Conservation (phyloP, 768 basidiomycete species). For the Tulasnella sp. region DNA sequence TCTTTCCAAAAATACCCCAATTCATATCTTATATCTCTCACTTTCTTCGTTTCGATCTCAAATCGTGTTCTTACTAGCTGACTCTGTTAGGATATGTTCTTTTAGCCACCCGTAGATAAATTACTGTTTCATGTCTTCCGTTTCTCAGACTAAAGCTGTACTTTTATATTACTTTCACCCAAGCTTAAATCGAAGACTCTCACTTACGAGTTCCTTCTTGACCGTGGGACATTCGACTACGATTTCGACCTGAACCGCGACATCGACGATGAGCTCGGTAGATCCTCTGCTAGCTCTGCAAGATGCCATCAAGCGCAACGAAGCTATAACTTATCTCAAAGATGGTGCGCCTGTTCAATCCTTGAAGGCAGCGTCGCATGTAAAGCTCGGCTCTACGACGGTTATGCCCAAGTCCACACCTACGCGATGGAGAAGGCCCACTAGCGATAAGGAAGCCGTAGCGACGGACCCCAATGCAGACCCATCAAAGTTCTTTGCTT, state of each 20-base stretch:
- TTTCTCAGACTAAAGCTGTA: neutral
- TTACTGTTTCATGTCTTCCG: neutral
- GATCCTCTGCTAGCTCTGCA: constrained; percentile 53
- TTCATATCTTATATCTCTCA: constrained; percentile 10
- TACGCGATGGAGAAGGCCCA: constrained; percentile 75
- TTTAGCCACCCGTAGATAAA: neutral
- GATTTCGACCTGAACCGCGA: constrained; percentile 14
- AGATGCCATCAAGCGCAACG: constrained; percentile 57
- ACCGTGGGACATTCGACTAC: constrained; percentile 7
- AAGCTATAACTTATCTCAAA: constrained; percentile 50
- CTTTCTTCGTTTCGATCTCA: neutral
- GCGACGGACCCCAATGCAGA: constrained; percentile 42
- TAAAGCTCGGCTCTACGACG: constrained; percentile 52
- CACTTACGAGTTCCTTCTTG: neutral
- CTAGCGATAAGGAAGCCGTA: constrained; percentile 29
- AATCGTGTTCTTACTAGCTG: constrained; percentile 14
- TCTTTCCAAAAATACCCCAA: neutral
- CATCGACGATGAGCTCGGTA: constrained; percentile 19
- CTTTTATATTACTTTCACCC: neutral
- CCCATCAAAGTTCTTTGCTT: constrained; percentile 63
- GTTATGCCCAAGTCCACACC: constrained; percentile 67
- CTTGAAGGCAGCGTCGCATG: constrained; percentile 58
- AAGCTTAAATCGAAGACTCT: neutral
- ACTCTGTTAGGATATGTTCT: neutral
- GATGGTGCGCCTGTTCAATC: constrained; percentile 44